Base-by-base conservation (phyloP, 331 rosid species). In the Rhamnella rubrinervis region DNA sequence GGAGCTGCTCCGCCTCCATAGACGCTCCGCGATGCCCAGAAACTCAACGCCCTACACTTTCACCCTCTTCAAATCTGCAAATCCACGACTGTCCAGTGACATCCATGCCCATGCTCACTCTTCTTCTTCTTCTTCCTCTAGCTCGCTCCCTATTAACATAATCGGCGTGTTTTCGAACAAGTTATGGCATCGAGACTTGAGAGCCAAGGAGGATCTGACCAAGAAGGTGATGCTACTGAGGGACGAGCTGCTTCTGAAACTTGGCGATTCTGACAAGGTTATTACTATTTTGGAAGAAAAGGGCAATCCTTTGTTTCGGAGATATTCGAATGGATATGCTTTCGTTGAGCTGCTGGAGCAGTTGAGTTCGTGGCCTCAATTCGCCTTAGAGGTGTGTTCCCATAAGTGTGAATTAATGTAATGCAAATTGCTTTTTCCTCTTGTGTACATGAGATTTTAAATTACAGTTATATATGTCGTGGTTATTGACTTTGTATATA, bases 311-410 rank as follows among this genome's bases (percentile, higher is more conserved):
- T 61, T 83, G 75, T 47, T 67, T 23, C 46, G 66, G 37, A 47
- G 64, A n/a, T 59, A 21, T 31, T 5, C 68, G 0, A 46, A 17
- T 60, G 86, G 86, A 44, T 44, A 26, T 12, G 77, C 68, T 0
- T 14, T 79, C 52, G 14, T 79, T 25, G 82, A 85, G 70, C 84
- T 92, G 39, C 73, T 89, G 76, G 65, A 68, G 65, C 79, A 81
- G 79, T 78, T 92, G 82, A 59, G 52, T 72, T 76, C 84, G 2
- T 55, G 52, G 66, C 95, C 92, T 79, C 50, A 53, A 18, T 77
- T 92, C 61, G 86, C 84, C 12, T 64, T 84, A 9, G 75, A 84
- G 96, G 95, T 86, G 63, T n/a, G 69, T 66, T 71, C 55, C 14
- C 63, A 35, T 47, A 40, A 7, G 57, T 52, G 16, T 52, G 20